phyloP scores from a whole-genome alignment of 306 rosid genomes.

The Dryas octopetala region DNA sequence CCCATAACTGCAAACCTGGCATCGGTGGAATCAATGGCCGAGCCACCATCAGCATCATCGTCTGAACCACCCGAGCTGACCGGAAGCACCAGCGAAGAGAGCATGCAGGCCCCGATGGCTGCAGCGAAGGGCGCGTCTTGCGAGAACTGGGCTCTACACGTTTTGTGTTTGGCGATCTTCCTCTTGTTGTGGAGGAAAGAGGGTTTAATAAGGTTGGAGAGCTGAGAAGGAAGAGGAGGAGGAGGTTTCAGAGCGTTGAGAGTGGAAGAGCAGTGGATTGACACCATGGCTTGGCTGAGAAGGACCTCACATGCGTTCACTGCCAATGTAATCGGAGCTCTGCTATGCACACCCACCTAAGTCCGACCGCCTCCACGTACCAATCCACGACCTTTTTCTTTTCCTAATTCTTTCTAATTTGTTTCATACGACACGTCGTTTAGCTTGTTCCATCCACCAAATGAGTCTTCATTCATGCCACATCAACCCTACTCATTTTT shows the following conservation, averaged over 20 bases:
- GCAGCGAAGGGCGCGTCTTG: constrained; percentile 77
- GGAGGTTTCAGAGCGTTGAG: background rate
- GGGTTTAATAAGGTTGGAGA: constrained; percentile 12
- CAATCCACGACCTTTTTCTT: too few relatives aligned
- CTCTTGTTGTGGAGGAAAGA: constrained; percentile 11
- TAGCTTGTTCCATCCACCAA: too few relatives aligned
- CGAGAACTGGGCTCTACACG: constrained; percentile 52
- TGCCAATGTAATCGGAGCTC: background rate
- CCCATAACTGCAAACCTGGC: constrained; percentile 80
- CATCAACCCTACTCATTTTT: too few relatives aligned
- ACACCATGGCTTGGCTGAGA: background rate
- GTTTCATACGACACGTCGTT: too few relatives aligned
- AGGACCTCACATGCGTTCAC: background rate
- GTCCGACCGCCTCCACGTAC: too few relatives aligned
- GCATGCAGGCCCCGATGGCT: constrained; percentile 84
- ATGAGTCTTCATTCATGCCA: too few relatives aligned
- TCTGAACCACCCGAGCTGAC: constrained; percentile 5
- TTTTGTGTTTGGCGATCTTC: constrained; percentile 10
- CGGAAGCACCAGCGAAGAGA: constrained; percentile 64
- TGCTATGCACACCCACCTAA: too few relatives aligned
- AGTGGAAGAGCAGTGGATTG: constrained; percentile 15
- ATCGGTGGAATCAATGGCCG: constrained; percentile 54
- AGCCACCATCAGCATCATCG: constrained; percentile 44
- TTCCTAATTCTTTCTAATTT: too few relatives aligned
- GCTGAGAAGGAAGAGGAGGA: background rate